Conservation (phyloP, 2,329 filamentous ascomycete species). For the Tolypocladium nubicola region DNA sequence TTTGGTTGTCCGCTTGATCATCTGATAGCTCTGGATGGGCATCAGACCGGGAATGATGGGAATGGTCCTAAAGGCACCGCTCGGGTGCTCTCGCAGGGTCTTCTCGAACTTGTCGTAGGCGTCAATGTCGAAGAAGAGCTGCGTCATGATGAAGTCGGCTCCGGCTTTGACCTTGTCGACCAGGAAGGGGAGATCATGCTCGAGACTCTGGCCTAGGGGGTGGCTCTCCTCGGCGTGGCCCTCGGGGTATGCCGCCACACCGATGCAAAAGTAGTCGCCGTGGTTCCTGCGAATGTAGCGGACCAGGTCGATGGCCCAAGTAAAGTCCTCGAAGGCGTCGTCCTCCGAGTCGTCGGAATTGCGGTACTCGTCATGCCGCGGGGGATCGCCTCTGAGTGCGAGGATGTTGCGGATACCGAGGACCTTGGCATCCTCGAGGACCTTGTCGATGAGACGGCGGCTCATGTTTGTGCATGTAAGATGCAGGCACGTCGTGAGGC, state of each 20-base stretch:
- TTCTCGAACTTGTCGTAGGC: constrained; percentile 75
- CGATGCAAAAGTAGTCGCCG: constrained; percentile 92
- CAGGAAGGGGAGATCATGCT: constrained; percentile 78
- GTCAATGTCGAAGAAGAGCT: constrained; percentile 86
- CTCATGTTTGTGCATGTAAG: constrained; percentile 98
- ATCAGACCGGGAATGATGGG: constrained; percentile 92
- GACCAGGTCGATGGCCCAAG: constrained; percentile 82
- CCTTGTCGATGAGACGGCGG: constrained; percentile 71
- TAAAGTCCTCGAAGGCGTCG: constrained; percentile 66
- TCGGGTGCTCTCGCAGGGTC: constrained; percentile 66
- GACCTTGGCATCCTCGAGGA: constrained; percentile 80
- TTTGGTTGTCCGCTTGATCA: constrained; percentile 87
- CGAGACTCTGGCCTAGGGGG: constrained; percentile 56
- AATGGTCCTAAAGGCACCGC: constrained; percentile 74
- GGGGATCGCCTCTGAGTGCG: constrained; percentile 83
- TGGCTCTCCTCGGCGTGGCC: constrained; percentile 88
- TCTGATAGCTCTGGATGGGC: constrained; percentile 96
- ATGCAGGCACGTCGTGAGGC: constrained; percentile 89
- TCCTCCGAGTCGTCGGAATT: constrained; percentile 46
- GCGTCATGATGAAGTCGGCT: constrained; percentile 97
- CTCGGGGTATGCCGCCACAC: constrained; percentile 90
- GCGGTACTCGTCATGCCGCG: constrained; percentile 78
- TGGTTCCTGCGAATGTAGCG: constrained; percentile 77
- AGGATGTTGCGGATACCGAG: constrained; percentile 90
- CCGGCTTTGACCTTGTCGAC: constrained; percentile 86